Conservation (phyloP, 345 rosid genomes). For the Durio zibethinus region DNA sequence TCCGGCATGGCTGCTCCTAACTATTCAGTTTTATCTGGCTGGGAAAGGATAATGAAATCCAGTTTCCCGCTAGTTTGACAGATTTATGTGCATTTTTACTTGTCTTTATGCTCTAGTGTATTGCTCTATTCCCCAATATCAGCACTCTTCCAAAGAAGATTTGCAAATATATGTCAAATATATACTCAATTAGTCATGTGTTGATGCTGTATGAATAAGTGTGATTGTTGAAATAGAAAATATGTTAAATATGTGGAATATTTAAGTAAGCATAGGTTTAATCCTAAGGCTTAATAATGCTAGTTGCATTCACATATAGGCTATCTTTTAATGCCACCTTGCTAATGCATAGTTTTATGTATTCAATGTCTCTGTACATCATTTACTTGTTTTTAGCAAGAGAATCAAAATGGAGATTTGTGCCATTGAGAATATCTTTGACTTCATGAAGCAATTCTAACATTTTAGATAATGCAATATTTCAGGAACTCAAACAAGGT, state of each 20-base stretch:
- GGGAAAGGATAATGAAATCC: not conserved
- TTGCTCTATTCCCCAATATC: not conserved
- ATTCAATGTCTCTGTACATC: not conserved
- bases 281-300: not conserved
- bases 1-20: not conserved
- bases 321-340: slow-evolving; percentile 8
- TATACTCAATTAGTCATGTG: not conserved
- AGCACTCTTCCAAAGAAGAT: not conserved
- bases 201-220: not conserved
- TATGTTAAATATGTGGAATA: not conserved
- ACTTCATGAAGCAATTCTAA: not conserved
- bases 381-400: not conserved
- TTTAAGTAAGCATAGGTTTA: too few relatives aligned
- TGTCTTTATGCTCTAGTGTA: too few relatives aligned
- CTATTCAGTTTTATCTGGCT: not conserved
- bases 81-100: not conserved
- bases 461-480: not conserved
- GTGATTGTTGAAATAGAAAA: not conserved
- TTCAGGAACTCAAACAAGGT: slow-evolving; percentile 81
- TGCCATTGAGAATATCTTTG: not conserved
- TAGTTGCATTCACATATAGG: slow-evolving; percentile 21
- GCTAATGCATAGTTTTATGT: not conserved
- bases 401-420: not conserved
- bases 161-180: not conserved
- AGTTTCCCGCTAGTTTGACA: not conserved